Evolutionary conservation across 345 rosid species (phyloP), one percentile per base, ranked within the genome.

Genomic region (Brassica juncea): DNA sequence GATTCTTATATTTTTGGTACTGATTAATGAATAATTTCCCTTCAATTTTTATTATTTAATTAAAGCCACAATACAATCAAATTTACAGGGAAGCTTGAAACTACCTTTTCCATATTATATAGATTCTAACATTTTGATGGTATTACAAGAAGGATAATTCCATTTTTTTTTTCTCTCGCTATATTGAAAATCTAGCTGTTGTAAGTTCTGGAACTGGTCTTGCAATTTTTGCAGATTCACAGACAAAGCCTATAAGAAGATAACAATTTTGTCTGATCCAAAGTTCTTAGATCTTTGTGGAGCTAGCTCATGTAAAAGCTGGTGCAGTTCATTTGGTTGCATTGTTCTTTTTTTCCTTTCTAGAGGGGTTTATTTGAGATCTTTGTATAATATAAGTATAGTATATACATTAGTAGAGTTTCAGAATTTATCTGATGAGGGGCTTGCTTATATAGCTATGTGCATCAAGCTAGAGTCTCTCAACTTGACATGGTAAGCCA

Each of bases 211-310:
- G 21, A 30, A 75, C 68, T 76, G 35, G 64, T 49, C 37, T 6
- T 77, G 58, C 73, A 73, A 69, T 65, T 80, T 23, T 67, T 81
- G 71, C 90, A 92, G 99, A 70, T 82, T 92, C 84, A 89, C 95
- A 28, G 97, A 89, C 80, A 84, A 86, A 49, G 87, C 92, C 61
- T 94, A 92, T 87, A 88, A 79, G 85, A 89, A 82, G 54, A 87
- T 92, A 44, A 91, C 90, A 60, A 82, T 85, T 84, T 71, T 94
- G 65, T 68, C 86, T 68, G 81, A 79, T 44, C 78, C 90, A 77
- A 86, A 80, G 77, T 88, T 88, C 89, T 82, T 94, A 76, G 99
- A 94, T 83, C 85, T 94, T 67, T 94, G 99, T 67, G 99, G 99
- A 32, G 94, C 23, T 21, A 21, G 23, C 95, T 25, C 99, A 92